Evolutionary conservation across 2,329 filamentous ascomycete species (phyloP), one percentile per base, ranked within the genome.

Genomic region (Ascochyta koolunga): DNA sequence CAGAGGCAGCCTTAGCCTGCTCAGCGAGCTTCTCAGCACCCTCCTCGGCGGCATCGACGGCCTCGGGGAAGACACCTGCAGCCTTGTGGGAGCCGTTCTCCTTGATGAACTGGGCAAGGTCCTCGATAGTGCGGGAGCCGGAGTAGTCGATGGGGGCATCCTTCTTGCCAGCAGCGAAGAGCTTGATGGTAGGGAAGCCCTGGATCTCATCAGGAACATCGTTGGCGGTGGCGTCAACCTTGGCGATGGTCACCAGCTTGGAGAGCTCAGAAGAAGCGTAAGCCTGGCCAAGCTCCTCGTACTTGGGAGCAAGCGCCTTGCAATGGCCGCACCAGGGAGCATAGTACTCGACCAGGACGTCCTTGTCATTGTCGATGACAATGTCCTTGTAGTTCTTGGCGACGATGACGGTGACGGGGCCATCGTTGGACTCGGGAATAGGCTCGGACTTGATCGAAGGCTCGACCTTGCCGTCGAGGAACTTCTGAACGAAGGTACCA

Each of bases 111-210:
- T 88, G 84, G 71, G 90, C 88, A 57, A 99, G 86, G 76, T 98
- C 95, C 81, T 96, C 91, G 51, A 97, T 81, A 50, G 91, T 95
- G 71, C 95, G 91, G 62, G 88, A 85, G 68, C 95, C 95, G 62
- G 83, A 84, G 86, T 97, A 99, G 68, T 91, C 91, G 60, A 97
- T 78, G 55, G 95, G 90, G 66, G 86, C 82, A 72, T 84, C 83
- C 87, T 99, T 99, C 78, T 84, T 83, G 71, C 92, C 93, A 68
- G 95, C 95, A 62, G 91, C 86, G 89, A 87, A 99, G 66, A 99
- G 86, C 86, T 98, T 98, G 86, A 99, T 97, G 77, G 95, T 99
- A 53, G 95, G 95, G 89, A 99, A 99, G 62, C 95, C 95, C 78
- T 91, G 86, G 73, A 99, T 91, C 81, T 96, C 91, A 78, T 98